Conservation (phyloP, 108 stramenopile species). For the Phaeodactylum tricornutum region DNA sequence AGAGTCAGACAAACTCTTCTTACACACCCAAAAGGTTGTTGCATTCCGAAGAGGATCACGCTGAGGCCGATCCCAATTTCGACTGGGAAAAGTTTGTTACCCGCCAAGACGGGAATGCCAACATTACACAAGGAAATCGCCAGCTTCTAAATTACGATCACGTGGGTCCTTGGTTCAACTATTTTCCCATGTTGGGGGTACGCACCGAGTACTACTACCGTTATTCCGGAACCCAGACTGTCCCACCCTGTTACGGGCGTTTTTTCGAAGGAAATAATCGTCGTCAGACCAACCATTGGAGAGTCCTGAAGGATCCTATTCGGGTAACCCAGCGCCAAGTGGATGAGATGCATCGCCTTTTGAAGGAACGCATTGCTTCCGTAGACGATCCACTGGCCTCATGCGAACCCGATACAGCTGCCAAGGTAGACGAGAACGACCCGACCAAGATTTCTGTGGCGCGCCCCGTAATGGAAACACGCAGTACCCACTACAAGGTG, state of each 20-base stretch:
- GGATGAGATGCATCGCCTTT: slow-evolving; percentile 26
- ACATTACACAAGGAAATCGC: slow-evolving; percentile 4
- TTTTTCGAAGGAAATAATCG: slow-evolving; percentile 2
- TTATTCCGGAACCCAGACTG: slow-evolving; percentile 38
- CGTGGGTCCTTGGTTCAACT: slow-evolving; percentile 19
- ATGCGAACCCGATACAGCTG: slow-evolving; percentile 38
- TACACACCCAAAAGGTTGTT: no score
- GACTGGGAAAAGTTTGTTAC: no score
- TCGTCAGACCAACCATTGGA: slow-evolving; percentile 37
- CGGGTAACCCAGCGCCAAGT: slow-evolving; percentile 37
- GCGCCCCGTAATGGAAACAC: slow-evolving; percentile 25
- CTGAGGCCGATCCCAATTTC: no score
- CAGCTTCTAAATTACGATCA: slow-evolving; percentile 15
- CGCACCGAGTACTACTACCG: slow-evolving; percentile 52
- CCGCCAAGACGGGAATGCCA: neutral
- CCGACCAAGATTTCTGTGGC: slow-evolving; percentile 23
- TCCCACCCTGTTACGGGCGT: slow-evolving; percentile 38
- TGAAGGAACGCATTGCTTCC: slow-evolving; percentile 35
- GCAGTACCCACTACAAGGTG: slow-evolving; percentile 24
- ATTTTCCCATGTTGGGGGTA: slow-evolving; percentile 31
- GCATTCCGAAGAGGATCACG: no score
- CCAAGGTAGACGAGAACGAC: slow-evolving; percentile 12
- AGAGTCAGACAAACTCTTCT: no score
- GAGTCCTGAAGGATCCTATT: slow-evolving; percentile 49
- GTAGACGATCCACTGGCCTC: slow-evolving; percentile 21